Percentiles rank a stretch among this genome's conserved stretches.
These are phyloP conservation scores for Beauveria sp. DNA, from an alignment of 2,329 filamentous ascomycete genomes.

Conservation along the genomic window DNA sequence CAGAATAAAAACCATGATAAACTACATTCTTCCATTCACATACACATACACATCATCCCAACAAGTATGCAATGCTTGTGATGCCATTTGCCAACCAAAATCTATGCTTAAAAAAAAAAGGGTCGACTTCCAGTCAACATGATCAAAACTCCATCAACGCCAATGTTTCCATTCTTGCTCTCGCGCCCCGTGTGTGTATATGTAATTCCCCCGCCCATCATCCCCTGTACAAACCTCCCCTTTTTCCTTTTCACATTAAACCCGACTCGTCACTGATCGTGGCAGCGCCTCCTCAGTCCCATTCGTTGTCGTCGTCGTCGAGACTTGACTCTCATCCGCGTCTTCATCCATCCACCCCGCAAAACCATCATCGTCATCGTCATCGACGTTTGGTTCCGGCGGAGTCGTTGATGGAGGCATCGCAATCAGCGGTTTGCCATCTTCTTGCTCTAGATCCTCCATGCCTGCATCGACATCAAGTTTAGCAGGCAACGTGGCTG, in stretches of 20 bases:
- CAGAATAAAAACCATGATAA: too few species aligned
- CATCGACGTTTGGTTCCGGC: conserved; percentile 10
- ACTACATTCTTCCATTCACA: too few species aligned
- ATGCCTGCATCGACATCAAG: neutral
- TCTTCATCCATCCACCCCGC: conserved; percentile 22
- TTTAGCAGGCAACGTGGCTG: neutral
- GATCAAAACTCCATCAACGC: neutral
- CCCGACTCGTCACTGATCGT: neutral
- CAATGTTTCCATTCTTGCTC: neutral
- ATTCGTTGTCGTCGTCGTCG: conserved; percentile 14
- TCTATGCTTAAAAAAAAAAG: too few species aligned
- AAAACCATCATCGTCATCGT: conserved; percentile 21
- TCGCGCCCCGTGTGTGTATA: neutral
- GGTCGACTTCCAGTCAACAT: too few species aligned
- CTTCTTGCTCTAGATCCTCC: neutral
- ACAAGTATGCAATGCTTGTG: too few species aligned
- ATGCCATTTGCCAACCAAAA: too few species aligned
- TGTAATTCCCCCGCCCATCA: too few species aligned
- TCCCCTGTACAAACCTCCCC: neutral
- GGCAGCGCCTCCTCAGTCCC: neutral
- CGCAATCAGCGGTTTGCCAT: conserved; percentile 9
- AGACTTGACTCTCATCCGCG: neutral
- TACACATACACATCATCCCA: too few species aligned
- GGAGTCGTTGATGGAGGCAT: conserved; percentile 12
- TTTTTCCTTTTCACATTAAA: neutral